phyloP scores from a whole-genome alignment of 1,284 basidiomycete species.

The Sporisorium exsertum region DNA sequence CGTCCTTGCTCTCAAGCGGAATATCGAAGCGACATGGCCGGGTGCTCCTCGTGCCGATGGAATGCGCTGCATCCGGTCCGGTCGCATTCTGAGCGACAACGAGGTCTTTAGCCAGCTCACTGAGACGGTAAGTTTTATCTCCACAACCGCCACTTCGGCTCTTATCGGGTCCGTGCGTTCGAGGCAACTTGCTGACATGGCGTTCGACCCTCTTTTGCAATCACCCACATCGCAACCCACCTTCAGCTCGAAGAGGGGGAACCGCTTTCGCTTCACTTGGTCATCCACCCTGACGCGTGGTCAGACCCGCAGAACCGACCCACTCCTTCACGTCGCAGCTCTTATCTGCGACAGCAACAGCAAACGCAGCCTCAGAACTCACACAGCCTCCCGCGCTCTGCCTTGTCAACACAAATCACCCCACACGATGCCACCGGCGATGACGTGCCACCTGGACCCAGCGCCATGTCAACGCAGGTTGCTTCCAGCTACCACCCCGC shows the following conservation, averaged over 20 bases:
- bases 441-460: constrained; percentile 8
- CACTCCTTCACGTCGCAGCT: constrained; percentile 45
- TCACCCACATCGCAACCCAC: background rate
- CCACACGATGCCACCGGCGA: constrained; percentile 9
- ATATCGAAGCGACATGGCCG: constrained; percentile 48
- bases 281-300: constrained; percentile 65
- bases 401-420: constrained; percentile 9
- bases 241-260: constrained; percentile 34
- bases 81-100: constrained; percentile 50
- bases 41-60: constrained; percentile 51
- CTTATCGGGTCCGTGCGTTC: background rate
- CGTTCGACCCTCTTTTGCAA: background rate
- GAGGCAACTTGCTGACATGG: background rate
- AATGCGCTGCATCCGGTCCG: constrained; percentile 60
- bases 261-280: constrained; percentile 58
- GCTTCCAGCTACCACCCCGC: constrained; percentile 4
- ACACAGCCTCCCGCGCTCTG: constrained; percentile 19
- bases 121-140: constrained; percentile 20
- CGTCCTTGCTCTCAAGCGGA: constrained; percentile 46
- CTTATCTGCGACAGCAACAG: constrained; percentile 41
- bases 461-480: constrained; percentile 10
- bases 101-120: constrained; percentile 36
- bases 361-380: constrained; percentile 20
- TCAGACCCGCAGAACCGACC: constrained; percentile 51
- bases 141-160: no score